phyloP scores from a whole-genome alignment of 768 basidiomycete genomes.

The Tricholomella constricta region DNA sequence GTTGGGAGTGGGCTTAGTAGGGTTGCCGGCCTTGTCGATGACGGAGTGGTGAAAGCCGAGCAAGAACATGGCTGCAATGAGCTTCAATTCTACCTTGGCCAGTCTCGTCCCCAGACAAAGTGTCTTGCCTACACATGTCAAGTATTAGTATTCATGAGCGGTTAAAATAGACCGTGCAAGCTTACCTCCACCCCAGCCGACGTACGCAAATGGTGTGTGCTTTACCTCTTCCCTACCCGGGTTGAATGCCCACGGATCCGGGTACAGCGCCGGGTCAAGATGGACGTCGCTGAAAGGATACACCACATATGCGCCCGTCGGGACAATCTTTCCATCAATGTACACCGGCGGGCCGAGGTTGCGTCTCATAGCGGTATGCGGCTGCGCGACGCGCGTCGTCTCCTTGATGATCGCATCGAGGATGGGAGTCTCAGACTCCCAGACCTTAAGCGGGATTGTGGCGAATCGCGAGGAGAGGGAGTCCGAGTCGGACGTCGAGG shows the following conservation, averaged over 20 bases:
- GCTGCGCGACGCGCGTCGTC: constrained; percentile 77
- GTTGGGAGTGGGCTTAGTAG: constrained; percentile 53
- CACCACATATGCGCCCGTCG: constrained; percentile 73
- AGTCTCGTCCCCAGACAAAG: constrained; percentile 73
- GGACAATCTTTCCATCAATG: constrained; percentile 69
- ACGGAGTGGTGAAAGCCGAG: constrained; percentile 62
- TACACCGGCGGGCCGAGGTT: constrained; percentile 73
- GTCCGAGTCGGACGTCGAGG: constrained; percentile 25
- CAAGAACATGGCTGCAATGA: constrained; percentile 67
- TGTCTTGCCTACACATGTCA: constrained; percentile 56
- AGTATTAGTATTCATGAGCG: constrained; percentile 12
- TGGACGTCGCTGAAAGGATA: constrained; percentile 84
- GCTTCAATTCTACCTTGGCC: constrained; percentile 73
- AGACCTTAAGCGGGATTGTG: constrained; percentile 63
- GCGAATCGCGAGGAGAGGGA: constrained; percentile 51
- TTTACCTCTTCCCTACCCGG: constrained; percentile 52
- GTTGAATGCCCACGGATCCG: constrained; percentile 79
- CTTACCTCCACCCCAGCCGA: constrained; percentile 83
- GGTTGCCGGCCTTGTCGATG: constrained; percentile 54
- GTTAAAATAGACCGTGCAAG: constrained; percentile 19
- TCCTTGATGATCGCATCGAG: constrained; percentile 76
- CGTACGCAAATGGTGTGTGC: constrained; percentile 56
- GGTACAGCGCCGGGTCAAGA: constrained; percentile 69
- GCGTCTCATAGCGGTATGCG: constrained; percentile 79
- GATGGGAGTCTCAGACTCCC: constrained; percentile 71